A percentile compares a stretch with the other conserved stretches of the same genome.
Conservation (phyloP, 2,329 filamentous ascomycete genomes). For the Emericellopsis cladophorae region DNA sequence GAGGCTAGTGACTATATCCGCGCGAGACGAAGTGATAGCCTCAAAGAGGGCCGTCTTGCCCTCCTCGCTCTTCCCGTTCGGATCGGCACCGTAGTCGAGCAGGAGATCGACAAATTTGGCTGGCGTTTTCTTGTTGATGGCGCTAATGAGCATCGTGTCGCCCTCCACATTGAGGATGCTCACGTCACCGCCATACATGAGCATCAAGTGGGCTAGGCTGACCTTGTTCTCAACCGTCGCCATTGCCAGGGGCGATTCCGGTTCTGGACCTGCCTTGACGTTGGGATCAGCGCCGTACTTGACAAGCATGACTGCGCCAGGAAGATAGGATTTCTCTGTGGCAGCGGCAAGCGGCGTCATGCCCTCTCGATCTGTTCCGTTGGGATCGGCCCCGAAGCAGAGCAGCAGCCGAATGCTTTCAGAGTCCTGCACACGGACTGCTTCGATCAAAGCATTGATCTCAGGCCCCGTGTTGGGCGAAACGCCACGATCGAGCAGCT, state of each 20-base stretch:
- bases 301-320: conserved; percentile 44
- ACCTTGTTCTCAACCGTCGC: conserved; percentile 38
- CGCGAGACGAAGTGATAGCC: conserved; percentile 41
- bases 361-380: conserved; percentile 32
- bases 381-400: conserved; percentile 44
- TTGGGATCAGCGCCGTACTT: conserved; percentile 53
- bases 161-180: conserved; percentile 40
- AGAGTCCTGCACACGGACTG: conserved; percentile 34
- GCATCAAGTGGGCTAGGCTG: conserved; percentile 43
- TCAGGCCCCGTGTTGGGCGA: conserved; percentile 34
- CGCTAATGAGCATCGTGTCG: conserved; percentile 46
- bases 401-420: conserved; percentile 43
- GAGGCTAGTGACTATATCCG: conserved; percentile 39
- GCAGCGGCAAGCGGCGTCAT: conserved; percentile 37
- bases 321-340: conserved; percentile 38
- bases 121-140: conserved; percentile 46
- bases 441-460: conserved; percentile 36
- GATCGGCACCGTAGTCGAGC: conserved; percentile 44
- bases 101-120: conserved; percentile 43
- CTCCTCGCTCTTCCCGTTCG: conserved; percentile 45
- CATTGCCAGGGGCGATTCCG: conserved; percentile 39
- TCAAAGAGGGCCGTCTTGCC: conserved; percentile 53
- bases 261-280: conserved; percentile 31
- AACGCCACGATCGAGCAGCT: conserved; percentile 45
- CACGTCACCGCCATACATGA: conserved; percentile 48